Evolutionary conservation across 352 stramenopile genomes (phyloP).

Genomic region (Phytopythium montanum): DNA sequence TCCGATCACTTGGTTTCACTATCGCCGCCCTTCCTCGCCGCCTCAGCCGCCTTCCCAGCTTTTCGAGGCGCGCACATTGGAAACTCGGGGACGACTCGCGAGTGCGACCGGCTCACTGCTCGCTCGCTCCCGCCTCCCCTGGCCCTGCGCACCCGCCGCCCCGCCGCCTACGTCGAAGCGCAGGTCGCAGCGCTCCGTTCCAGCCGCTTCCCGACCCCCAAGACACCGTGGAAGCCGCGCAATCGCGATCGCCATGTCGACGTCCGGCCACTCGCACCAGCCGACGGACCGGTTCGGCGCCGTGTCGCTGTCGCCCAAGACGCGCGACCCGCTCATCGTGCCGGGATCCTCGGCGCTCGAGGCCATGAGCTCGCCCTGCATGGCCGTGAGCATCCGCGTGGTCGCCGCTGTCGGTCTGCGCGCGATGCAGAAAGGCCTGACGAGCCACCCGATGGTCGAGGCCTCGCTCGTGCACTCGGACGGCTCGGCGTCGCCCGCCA

Average conservation of each 20-base stretch:
- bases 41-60: neutral
- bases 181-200: neutral
- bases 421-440: constrained; percentile 66
- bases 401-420: constrained; percentile 53
- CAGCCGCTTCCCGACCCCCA: neutral
- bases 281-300: constrained; percentile 29
- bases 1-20: neutral
- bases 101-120: neutral
- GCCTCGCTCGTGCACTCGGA: constrained; percentile 65
- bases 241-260: neutral
- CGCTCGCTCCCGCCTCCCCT: neutral
- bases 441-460: constrained; percentile 66
- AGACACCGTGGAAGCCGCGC: neutral
- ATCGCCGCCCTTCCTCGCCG: neutral
- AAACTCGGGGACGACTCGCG: neutral
- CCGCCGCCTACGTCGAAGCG: neutral
- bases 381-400: constrained; percentile 54
- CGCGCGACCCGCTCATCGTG: constrained; percentile 56
- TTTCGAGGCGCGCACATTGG: neutral
- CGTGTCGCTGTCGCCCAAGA: constrained; percentile 51
- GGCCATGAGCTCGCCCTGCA: constrained; percentile 50
- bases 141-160: neutral
- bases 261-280: constrained; percentile 8
- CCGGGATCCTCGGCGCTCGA: constrained; percentile 53
- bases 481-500: constrained; percentile 24